phyloP scores from a whole-genome alignment of 495 filamentous ascomycete genomes.

The Hyaloscypha bicolor region DNA sequence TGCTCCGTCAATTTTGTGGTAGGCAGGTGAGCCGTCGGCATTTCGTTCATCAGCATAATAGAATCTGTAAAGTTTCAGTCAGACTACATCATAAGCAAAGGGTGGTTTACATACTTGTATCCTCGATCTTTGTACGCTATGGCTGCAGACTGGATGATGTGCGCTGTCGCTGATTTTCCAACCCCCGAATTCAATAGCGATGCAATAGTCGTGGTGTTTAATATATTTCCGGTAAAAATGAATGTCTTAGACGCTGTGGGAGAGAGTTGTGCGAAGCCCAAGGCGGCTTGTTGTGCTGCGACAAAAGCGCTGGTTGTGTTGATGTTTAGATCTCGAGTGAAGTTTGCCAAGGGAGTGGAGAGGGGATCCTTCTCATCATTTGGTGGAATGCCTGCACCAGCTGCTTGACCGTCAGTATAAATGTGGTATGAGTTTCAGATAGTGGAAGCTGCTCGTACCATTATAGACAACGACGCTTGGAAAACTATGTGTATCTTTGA shows the following conservation, averaged over 20 bases:
- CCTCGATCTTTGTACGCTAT: constrained; percentile 43
- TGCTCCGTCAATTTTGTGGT: background rate
- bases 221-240: constrained; percentile 51
- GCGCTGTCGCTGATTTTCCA: constrained; percentile 48
- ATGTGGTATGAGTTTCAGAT: constrained; percentile 13
- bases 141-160: constrained; percentile 45
- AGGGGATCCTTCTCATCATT: constrained; percentile 36
- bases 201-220: constrained; percentile 40
- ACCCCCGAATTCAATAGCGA: constrained; percentile 41
- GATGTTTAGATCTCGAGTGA: constrained; percentile 42
- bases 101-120: constrained; percentile 40
- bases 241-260: constrained; percentile 43
- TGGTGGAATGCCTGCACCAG: constrained; percentile 24
- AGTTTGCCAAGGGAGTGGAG: constrained; percentile 37
- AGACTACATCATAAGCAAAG: constrained; percentile 21
- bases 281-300: constrained; percentile 47
- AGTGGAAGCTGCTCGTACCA: constrained; percentile 36
- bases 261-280: constrained; percentile 42
- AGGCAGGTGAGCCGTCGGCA: background rate
- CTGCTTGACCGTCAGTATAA: constrained; percentile 9
- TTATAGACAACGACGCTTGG: constrained; percentile 55
- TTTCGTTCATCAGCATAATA: constrained; percentile 19
- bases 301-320: constrained; percentile 48
- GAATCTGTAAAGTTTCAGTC: constrained; percentile 25
- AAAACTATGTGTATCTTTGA: constrained; percentile 38